A percentile compares a stretch with the other conserved stretches of the same genome.
Conservation (phyloP, 805 yeast species). For the Yamadazyma endophytica region DNA sequence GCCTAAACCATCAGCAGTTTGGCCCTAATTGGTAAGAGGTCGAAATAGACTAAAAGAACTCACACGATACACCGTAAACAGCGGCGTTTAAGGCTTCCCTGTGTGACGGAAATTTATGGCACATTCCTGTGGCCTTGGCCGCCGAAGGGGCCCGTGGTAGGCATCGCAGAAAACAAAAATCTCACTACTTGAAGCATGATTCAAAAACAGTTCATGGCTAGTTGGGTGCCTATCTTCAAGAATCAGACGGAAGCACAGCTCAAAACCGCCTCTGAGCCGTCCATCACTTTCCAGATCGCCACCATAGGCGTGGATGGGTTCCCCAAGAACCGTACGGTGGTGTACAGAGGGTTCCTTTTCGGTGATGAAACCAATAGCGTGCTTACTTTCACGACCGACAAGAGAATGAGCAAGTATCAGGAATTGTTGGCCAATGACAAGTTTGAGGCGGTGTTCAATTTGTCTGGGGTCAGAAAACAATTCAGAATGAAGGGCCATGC, state of each 20-base stretch:
- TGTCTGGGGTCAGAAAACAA: slow-evolving; percentile 58
- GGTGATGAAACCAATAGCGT: slow-evolving; percentile 64
- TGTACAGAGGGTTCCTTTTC: slow-evolving; percentile 72
- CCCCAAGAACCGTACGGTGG: slow-evolving; percentile 69
- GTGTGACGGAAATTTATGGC: too few species aligned
- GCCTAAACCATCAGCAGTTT: too few species aligned
- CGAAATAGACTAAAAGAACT: too few species aligned
- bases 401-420: slow-evolving; percentile 58
- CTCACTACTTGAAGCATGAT: too few species aligned
- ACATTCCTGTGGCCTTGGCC: too few species aligned
- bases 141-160: too few species aligned
- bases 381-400: slow-evolving; percentile 67
- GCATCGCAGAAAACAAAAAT: too few species aligned
- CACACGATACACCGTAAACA: too few species aligned
- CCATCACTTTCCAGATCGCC: slow-evolving; percentile 62
- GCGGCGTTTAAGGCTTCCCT: too few species aligned
- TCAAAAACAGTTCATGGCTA: slow-evolving; percentile 46
- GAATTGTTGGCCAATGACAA: slow-evolving; percentile 50
- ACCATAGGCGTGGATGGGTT: slow-evolving; percentile 52
- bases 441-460: slow-evolving; percentile 77
- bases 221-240: slow-evolving; percentile 69
- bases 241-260: slow-evolving; percentile 9
- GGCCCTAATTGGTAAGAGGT: too few species aligned
- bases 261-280: slow-evolving; percentile 33
- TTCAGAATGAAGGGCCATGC: slow-evolving; percentile 70